Percentiles rank a stretch among this genome's conserved stretches.
Conservation (phyloP, 2,329 filamentous ascomycete species). For the Talaromyces sp. region DNA sequence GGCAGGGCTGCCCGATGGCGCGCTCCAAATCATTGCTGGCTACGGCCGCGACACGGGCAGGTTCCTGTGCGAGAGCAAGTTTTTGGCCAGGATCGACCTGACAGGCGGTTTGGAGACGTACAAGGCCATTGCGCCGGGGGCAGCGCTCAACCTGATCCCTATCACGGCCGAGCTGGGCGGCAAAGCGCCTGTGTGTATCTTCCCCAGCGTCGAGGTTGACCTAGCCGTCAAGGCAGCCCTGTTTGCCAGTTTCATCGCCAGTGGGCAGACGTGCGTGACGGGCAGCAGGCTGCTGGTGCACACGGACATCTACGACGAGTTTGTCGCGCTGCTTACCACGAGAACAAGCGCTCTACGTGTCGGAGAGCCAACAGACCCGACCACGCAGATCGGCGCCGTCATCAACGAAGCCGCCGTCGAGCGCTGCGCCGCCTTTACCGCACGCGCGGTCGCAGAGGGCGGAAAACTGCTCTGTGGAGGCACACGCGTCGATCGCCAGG, state of each 20-base stretch:
- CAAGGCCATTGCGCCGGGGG: conserved; percentile 17
- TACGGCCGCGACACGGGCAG: conserved; percentile 49
- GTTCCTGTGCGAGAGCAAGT: conserved; percentile 39
- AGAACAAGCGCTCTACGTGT: conserved; percentile 52
- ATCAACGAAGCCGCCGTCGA: conserved; percentile 45
- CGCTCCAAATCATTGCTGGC: conserved; percentile 36
- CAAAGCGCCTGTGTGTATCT: conserved; percentile 22
- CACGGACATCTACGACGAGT: conserved; percentile 36
- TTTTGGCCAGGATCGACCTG: conserved; percentile 19
- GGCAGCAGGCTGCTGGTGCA: conserved; percentile 52
- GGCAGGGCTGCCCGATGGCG: conserved; percentile 40
- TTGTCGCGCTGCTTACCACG: conserved; percentile 36
- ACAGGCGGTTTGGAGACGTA: conserved; percentile 20
- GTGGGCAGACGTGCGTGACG: conserved; percentile 53
- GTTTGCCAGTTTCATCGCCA: conserved; percentile 47
- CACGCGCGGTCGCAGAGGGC: conserved; percentile 32
- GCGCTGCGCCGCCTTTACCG: conserved; percentile 39
- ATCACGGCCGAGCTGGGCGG: conserved; percentile 22
- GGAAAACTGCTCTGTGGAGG: conserved; percentile 45
- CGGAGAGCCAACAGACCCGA: conserved; percentile 52
- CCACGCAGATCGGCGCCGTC: conserved; percentile 60
- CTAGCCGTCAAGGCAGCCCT: conserved; percentile 21
- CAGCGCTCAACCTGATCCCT: conserved; percentile 16
- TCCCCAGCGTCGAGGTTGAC: conserved; percentile 17
- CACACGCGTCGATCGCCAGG: conserved; percentile 37